Conservation (phyloP, 257 asterid species). For the Nemophila menziesii region DNA sequence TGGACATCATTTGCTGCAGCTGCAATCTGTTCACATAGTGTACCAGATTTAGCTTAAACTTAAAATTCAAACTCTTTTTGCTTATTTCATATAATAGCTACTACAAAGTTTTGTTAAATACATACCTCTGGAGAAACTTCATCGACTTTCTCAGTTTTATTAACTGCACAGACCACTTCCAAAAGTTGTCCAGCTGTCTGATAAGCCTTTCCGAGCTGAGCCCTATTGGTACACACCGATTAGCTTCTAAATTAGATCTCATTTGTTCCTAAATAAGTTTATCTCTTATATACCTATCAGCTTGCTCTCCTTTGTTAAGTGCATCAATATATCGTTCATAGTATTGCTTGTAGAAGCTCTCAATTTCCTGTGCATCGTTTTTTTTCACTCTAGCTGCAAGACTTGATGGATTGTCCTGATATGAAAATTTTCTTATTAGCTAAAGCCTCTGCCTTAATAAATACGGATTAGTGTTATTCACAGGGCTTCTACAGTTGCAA, state of each 20-base stretch:
- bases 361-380: conserved; percentile 94
- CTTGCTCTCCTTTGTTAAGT: conserved; percentile 92
- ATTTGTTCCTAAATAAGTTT: too few species aligned
- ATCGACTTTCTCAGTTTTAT: conserved; percentile 82
- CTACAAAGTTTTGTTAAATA: conserved; percentile 4
- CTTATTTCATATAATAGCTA: not conserved
- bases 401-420: conserved; percentile 79
- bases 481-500: too few species aligned
- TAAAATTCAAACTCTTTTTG: not conserved
- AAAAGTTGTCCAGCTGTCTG: conserved; percentile 96
- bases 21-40: conserved; percentile 51
- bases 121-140: conserved; percentile 98
- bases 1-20: conserved; percentile 98
- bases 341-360: conserved; percentile 93
- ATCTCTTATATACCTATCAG: conserved; percentile 49
- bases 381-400: conserved; percentile 76
- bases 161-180: conserved; percentile 98
- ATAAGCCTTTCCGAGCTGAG: conserved; percentile 96
- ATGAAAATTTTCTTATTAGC: too few species aligned
- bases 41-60: not conserved
- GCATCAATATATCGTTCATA: conserved; percentile 85
- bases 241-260: not conserved
- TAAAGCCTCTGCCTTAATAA: too few species aligned
- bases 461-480: too few species aligned
- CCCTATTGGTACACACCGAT: conserved; percentile 43